Base-by-base conservation (phyloP, 192 early-diverging fungal genomes). In the Linnemannia schmuckeri region DNA sequence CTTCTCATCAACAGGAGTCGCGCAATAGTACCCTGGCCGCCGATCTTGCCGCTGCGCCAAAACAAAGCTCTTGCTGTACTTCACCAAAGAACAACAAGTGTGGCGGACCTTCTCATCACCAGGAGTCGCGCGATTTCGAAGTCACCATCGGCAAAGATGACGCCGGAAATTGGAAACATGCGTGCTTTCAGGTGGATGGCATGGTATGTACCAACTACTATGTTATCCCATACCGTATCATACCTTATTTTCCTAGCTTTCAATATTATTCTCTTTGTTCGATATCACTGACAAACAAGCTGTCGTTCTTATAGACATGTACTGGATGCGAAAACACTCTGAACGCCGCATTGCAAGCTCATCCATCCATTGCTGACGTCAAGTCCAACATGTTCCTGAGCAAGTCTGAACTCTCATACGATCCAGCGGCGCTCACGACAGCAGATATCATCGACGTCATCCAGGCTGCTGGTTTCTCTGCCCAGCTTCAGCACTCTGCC, bases 241-340 rank as follows among this genome's bases (percentile, higher is more conserved):
- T 46, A 46, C 10, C 54, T 55, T 55, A 3, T 24, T 46, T 40
- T n/a, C 17, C 3, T 72, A n/a, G 8, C 42, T 13, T 30, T 73
- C 13, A 42, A 42, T 2, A 2, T 27, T 47, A 44, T 46, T 46
- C 44, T 46, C 72, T 44, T 44, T 72, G 22, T 40, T 72, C 37
- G 1, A 38, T 17, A 35, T 69, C 4, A 69, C 27, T 37, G 17
- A 69, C 66, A 69, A 69, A 10, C 20, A 24, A 55, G 1, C 17
- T 55, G 52, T 24, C 20, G 20, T 24, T 61, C n/a, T 8, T 74
- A 0, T 74, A 74, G 72, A 74, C 72, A 52, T 74, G 72, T 15
- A 74, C 72, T 18, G 72, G 72, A 30, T 74, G 72, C 46, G 72
- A 74, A 74, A 74, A 74, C 72, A 74, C 72, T 47, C 10, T 74